Evolutionary conservation across 2,329 filamentous ascomycete genomes (phyloP), one percentile per base, ranked within the genome.

Genomic region (Talaromyces marneffei): DNA sequence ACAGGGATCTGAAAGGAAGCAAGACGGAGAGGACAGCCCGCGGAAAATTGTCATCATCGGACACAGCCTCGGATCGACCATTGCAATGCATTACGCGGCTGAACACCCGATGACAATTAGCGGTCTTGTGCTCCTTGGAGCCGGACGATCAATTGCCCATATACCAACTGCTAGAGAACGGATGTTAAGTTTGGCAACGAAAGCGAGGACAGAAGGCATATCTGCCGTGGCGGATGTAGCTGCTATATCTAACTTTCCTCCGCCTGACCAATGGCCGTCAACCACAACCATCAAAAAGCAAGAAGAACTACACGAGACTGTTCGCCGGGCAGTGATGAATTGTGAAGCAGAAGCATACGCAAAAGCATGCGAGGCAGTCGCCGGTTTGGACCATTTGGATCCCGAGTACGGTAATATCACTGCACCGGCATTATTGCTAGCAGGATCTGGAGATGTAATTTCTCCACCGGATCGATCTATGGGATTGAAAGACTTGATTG

Each of bases 1-100:
- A 39, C 59, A 60, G 27, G 31, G 25, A 18, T 25, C 48, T 55
- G 39, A n/a, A n/a, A n/a, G n/a, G n/a, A n/a, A n/a, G n/a, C n/a
- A n/a, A n/a, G n/a, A n/a, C n/a, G n/a, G n/a, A n/a, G n/a, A n/a
- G n/a, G n/a, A n/a, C n/a, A n/a, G n/a, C n/a, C n/a, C n/a, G n/a
- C 48, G 33, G 8, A 60, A 59, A 29, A 16, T 58, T 16, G 37
- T 73, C 58, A 63, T 75, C 54, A 64, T 76, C 54, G 73, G 73
- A 18, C 74, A 76, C 65, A 75, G 72, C 16, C 68, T 76, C 53
- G 74, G 73, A 16, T 70, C 66, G 56, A 71, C 75, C 33, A 65
- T 76, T 61, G 68, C 69, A n/a, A 67, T 76, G 56, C 73, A 76
- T 33, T 74, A 73, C 62, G 71, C 72, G n/a, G 67, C 71, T n/a